These are phyloP conservation scores for Scleroderma citrinum DNA, from an alignment of 768 basidiomycete genomes.

Conservation along the genomic window DNA sequence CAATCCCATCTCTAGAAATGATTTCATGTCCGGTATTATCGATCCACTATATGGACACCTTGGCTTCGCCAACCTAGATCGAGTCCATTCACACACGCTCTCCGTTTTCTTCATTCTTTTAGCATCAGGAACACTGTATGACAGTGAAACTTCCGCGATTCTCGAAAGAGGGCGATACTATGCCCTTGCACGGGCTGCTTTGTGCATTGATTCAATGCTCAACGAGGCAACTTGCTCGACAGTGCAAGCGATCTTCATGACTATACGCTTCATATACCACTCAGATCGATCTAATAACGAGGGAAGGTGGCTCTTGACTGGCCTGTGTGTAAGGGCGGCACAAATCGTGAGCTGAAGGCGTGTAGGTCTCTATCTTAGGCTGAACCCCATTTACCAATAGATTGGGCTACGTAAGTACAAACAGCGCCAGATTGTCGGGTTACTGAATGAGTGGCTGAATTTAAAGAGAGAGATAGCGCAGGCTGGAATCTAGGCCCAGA, in stretches of 20 bases:
- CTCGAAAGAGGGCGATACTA: constrained; percentile 37
- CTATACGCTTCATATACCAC: constrained; percentile 37
- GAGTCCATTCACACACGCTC: constrained; percentile 41
- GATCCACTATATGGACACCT: constrained; percentile 37
- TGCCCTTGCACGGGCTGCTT: constrained; percentile 41
- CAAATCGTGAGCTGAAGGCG: constrained; percentile 35
- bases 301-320: constrained; percentile 44
- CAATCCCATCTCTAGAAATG: constrained; percentile 37
- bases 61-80: constrained; percentile 27
- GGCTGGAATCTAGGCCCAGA: constrained; percentile 40
- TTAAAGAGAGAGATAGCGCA: constrained; percentile 45
- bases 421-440: neutral
- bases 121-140: constrained; percentile 42
- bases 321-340: constrained; percentile 36
- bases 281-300: constrained; percentile 40
- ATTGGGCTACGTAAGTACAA: constrained; percentile 46
- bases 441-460: neutral
- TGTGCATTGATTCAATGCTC: constrained; percentile 41
- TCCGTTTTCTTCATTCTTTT: constrained; percentile 49
- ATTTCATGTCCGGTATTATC: constrained; percentile 37
- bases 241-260: constrained; percentile 43
- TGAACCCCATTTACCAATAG: constrained; percentile 21
- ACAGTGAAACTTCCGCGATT: constrained; percentile 30
- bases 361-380: constrained; percentile 1
- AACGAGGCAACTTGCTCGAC: constrained; percentile 41